Evolutionary conservation across 2,329 filamentous ascomycete genomes (phyloP), one percentile per base, ranked within the genome.

Genomic region (Akanthomyces lecanii): DNA sequence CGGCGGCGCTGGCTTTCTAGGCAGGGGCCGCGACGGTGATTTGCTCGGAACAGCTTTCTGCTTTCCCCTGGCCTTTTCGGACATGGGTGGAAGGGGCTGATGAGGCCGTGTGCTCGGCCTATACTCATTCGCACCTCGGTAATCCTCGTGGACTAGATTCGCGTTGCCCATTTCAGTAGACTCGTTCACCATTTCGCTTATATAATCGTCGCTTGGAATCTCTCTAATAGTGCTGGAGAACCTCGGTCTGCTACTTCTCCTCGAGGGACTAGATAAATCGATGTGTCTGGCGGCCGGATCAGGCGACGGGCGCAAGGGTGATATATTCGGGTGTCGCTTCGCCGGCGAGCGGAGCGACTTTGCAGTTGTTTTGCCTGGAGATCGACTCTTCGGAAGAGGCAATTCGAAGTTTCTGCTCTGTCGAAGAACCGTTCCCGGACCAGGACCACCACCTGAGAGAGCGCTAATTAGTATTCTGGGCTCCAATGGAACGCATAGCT

Each of bases 351-450:
- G 50, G 1, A 61, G 48, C 16, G 83, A 85, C 14, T 79, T 76
- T 30, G 86, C 78, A 40, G 81, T 76, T 4, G 87, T 88, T 73
- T 89, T 90, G 61, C 83, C 79, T 1, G 89, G 89, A 2, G 88
- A 90, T 63, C 78, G 75, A 52, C 77, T 77, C 58, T 77, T 79
- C 47, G 81, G 79, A 11, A 81, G 18, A 23, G 48, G 48, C 3
- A 61, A 8, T 3, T 36, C 16, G 4, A 61, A 67, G 68, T 84
- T 76, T 21, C 79, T 81, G 74, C 72, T 76, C 76, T 72, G 79
- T 67, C 79, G 82, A 58, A 85, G 77, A 38, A 83, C 72, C 3
- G 83, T 82, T 40, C 77, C 77, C 12, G 83, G 82, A 2, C 82
- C 82, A n/a, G 81, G 79, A 11, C 82, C 83, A 28, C 78, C 78